These are phyloP conservation scores for Isabelozyma gotoi DNA, from an alignment of 805 yeast species.

Conservation along the genomic window DNA sequence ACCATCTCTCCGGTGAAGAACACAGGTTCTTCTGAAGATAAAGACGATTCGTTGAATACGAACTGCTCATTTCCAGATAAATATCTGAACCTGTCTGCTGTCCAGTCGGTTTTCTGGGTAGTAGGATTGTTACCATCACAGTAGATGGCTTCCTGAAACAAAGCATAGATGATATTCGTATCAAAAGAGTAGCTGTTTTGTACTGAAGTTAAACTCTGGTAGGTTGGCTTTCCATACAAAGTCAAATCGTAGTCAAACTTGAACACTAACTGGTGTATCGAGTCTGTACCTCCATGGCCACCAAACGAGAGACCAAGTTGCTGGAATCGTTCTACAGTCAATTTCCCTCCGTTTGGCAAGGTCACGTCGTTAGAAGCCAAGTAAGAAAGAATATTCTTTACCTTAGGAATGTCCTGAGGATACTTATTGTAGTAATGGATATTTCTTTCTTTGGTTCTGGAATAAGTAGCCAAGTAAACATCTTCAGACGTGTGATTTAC, in stretches of 20 bases:
- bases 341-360: constrained; percentile 52
- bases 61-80: constrained; percentile 22
- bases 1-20: constrained; percentile 60
- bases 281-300: constrained; percentile 48
- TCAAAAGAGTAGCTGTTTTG: constrained; percentile 44
- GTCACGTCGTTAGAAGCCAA: constrained; percentile 24
- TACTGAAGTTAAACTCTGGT: constrained; percentile 30
- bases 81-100: constrained; percentile 43
- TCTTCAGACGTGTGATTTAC: constrained; percentile 42
- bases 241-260: constrained; percentile 40
- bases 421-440: constrained; percentile 46
- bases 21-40: constrained; percentile 18
- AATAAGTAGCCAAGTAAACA: constrained; percentile 49
- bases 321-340: constrained; percentile 53
- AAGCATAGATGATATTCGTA: constrained; percentile 53
- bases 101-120: constrained; percentile 39
- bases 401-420: constrained; percentile 44
- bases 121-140: constrained; percentile 35
- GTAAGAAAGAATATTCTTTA: constrained; percentile 35
- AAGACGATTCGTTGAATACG: constrained; percentile 12
- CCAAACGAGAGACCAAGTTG: constrained; percentile 54
- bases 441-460: constrained; percentile 48
- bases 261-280: constrained; percentile 44
- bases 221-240: constrained; percentile 35
- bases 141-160: constrained; percentile 61